A percentile compares a stretch with the other conserved stretches of the same genome.
phyloP scores from a whole-genome alignment of 306 rosid species.

The Cicer yamashitae region DNA sequence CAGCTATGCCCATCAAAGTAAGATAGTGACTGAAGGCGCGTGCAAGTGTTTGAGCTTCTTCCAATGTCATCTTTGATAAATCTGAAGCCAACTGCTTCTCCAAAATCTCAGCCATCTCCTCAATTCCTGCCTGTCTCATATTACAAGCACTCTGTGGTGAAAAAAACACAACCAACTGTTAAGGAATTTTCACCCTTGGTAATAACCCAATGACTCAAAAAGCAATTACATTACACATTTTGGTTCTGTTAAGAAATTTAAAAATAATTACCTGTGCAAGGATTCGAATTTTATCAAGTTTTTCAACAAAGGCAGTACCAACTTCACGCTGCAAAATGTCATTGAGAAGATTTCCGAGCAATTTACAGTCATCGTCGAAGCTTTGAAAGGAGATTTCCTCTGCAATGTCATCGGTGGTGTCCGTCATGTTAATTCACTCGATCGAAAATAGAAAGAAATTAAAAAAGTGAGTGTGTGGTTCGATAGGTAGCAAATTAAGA shows the following conservation, averaged over 20 bases:
- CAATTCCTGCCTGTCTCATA: conserved; percentile 87
- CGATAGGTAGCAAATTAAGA: background rate
- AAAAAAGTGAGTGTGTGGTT: background rate
- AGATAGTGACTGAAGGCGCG: conserved; percentile 92
- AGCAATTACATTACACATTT: background rate
- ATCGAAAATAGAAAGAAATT: background rate
- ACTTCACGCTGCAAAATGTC: conserved; percentile 81
- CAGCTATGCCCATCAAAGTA: conserved; percentile 85
- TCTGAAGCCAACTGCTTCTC: conserved; percentile 87
- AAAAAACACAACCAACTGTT: background rate
- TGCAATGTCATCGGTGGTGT: conserved; percentile 85
- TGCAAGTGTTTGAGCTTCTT: conserved; percentile 76
- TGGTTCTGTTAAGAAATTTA: too few relatives aligned
- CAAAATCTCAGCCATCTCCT: conserved; percentile 67
- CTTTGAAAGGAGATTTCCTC: conserved; percentile 90
- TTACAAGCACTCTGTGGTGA: conserved; percentile 71
- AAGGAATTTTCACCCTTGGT: background rate
- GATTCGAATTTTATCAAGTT: conserved; percentile 66
- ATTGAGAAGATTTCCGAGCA: conserved; percentile 74
- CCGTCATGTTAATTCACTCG: conserved; percentile 62
- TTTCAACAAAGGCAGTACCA: conserved; percentile 60
- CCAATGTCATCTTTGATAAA: conserved; percentile 75
- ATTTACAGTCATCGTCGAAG: conserved; percentile 79
- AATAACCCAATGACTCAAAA: background rate
- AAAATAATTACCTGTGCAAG: conserved; percentile 67